Conservation (phyloP, 1,284 basidiomycete genomes). For the Papiliotrema nemorosa region DNA sequence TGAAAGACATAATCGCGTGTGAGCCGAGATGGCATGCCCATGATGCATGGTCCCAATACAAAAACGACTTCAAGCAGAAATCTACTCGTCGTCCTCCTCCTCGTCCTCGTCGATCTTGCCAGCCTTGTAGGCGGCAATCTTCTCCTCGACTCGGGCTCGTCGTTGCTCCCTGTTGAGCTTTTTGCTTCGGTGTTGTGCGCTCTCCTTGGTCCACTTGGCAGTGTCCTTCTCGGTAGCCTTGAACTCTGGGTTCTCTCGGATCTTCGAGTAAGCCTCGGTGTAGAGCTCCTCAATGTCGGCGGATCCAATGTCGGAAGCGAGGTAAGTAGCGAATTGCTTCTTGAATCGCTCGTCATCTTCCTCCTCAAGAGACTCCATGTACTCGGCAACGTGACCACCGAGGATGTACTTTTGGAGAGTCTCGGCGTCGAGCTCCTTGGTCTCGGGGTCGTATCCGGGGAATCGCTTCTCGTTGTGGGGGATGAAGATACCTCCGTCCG, state of each 20-base stretch:
- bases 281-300: constrained; percentile 98
- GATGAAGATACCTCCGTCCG: constrained; percentile 96
- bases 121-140: constrained; percentile 80
- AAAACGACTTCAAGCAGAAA: neutral
- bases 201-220: constrained; percentile 88
- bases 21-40: neutral
- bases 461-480: constrained; percentile 98
- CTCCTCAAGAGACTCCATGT: constrained; percentile 99
- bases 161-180: constrained; percentile 78
- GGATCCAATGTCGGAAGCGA: constrained; percentile 90
- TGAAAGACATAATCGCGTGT: no score
- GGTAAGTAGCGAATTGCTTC: constrained; percentile 95
- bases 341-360: constrained; percentile 99
- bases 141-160: constrained; percentile 69
- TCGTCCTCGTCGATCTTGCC: constrained; percentile 41
- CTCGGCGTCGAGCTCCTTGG: constrained; percentile 92
- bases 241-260: constrained; percentile 91
- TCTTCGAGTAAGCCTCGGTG: constrained; percentile 82
- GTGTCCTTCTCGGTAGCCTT: constrained; percentile 81
- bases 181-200: constrained; percentile 65
- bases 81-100: constrained; percentile 26
- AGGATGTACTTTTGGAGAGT: constrained; percentile 97
- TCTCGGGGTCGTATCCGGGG: constrained; percentile 95
- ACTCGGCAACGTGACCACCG: constrained; percentile 97
- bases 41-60: neutral